Conservation (phyloP, 1,284 basidiomycete genomes). For the Malassezia obtusa region DNA sequence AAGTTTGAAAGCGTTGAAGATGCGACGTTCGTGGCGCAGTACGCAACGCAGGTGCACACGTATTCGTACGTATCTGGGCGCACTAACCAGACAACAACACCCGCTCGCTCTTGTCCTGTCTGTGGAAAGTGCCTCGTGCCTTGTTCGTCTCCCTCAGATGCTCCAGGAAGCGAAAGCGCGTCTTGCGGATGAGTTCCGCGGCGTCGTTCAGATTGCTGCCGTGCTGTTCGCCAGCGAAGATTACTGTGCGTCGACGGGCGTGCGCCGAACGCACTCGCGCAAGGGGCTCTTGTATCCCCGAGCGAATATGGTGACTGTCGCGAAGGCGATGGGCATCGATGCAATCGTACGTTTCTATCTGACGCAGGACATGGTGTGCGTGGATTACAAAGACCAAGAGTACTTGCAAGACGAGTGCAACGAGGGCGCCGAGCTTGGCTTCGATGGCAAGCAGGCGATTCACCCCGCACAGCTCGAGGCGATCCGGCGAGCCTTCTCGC, state of each 20-base stretch:
- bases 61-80: background rate
- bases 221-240: slow-evolving; percentile 42
- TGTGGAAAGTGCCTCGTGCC: slow-evolving; percentile 33
- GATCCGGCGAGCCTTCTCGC: slow-evolving; percentile 69
- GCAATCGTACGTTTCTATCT: slow-evolving; percentile 56
- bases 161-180: slow-evolving; percentile 16
- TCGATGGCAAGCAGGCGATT: slow-evolving; percentile 64
- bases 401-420: slow-evolving; percentile 65
- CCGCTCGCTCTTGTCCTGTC: slow-evolving; percentile 33
- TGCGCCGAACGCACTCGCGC: slow-evolving; percentile 66
- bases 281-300: slow-evolving; percentile 73
- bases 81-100: background rate
- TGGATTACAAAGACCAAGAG: slow-evolving; percentile 70
- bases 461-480: slow-evolving; percentile 74
- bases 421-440: slow-evolving; percentile 52
- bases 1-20: slow-evolving; percentile 41
- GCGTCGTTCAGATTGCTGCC: slow-evolving; percentile 21
- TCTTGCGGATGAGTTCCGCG: background rate
- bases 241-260: slow-evolving; percentile 69
- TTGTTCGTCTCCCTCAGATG: slow-evolving; percentile 32
- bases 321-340: slow-evolving; percentile 71
- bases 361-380: slow-evolving; percentile 62
- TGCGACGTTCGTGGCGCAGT: slow-evolving; percentile 17
- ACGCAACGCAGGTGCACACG: slow-evolving; percentile 17
- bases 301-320: slow-evolving; percentile 70